Percentiles rank a stretch among this genome's conserved stretches.
Evolutionary conservation across 179 eudicot genomes (phyloP).

Genomic region (Pouteria campechiana): DNA sequence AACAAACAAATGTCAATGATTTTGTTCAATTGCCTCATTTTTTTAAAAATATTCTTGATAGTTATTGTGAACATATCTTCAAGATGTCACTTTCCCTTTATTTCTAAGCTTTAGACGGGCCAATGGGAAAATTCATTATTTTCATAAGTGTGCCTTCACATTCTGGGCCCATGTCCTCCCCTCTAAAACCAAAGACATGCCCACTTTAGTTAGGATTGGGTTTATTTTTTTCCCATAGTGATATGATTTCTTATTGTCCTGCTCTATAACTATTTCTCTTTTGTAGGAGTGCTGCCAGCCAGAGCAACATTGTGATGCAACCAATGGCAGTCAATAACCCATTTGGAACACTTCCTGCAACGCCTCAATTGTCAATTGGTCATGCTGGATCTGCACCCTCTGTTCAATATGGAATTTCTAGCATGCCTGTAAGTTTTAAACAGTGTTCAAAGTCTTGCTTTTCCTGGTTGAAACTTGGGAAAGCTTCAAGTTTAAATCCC

Average conservation of each 20-base stretch:
- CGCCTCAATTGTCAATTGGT: constrained; percentile 93
- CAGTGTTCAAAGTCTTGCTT: no score
- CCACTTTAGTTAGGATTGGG: no score
- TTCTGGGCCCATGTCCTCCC: not conserved
- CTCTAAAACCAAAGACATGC: not conserved
- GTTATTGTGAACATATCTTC: no score
- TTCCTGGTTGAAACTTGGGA: no score
- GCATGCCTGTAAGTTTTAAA: constrained; percentile 77
- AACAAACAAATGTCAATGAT: no score
- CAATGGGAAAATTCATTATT: not conserved
- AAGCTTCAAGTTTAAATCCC: no score
- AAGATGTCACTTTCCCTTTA: no score
- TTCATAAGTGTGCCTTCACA: not conserved
- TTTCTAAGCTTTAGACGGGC: no score
- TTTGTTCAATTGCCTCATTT: no score
- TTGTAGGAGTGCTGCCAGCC: constrained; percentile 46
- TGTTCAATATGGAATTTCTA: constrained; percentile 92
- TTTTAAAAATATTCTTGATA: no score
- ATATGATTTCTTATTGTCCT: no score
- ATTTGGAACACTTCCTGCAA: constrained; percentile 87
- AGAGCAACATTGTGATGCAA: constrained; percentile 42
- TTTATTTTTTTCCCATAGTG: no score
- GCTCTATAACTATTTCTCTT: not conserved
- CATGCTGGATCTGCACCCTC: constrained; percentile 72
- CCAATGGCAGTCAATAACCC: constrained; percentile 68